These are phyloP conservation scores for Oenanthe javanica DNA, from an alignment of 140 eudicot genomes.

Conservation along the genomic window DNA sequence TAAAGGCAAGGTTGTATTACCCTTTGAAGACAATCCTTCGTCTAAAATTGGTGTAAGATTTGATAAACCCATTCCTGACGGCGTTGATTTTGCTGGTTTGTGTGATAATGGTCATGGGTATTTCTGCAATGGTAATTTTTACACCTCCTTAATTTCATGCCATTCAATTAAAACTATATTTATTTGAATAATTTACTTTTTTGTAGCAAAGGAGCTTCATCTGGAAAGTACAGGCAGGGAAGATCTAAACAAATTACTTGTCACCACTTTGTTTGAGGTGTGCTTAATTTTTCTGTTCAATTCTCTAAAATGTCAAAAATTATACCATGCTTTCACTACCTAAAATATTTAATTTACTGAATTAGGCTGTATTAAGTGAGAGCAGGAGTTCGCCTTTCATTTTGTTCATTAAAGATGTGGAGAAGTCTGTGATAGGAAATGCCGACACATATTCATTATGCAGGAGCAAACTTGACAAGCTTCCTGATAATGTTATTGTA, in stretches of 20 bases:
- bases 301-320: neutral
- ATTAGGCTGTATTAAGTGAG: constrained; percentile 3
- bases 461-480: constrained; percentile 57
- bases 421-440: constrained; percentile 71
- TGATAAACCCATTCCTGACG: constrained; percentile 64
- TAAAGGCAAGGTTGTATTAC: constrained; percentile 73
- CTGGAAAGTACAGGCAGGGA: neutral
- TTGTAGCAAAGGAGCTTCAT: constrained; percentile 8
- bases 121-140: constrained; percentile 69
- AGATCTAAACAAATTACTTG: constrained; percentile 1
- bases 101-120: constrained; percentile 74
- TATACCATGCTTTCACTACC: neutral
- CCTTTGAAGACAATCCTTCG: constrained; percentile 63
- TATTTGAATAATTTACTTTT: constrained; percentile 7
- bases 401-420: constrained; percentile 83
- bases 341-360: neutral
- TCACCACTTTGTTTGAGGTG: constrained; percentile 13
- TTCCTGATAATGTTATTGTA: constrained; percentile 75
- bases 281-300: neutral
- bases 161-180: neutral
- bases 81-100: constrained; percentile 76
- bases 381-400: constrained; percentile 54
- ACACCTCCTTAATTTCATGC: neutral
- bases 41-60: constrained; percentile 85
- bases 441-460: constrained; percentile 53